phyloP scores from a whole-genome alignment of 768 basidiomycete genomes.

The Royoungia palumana region DNA sequence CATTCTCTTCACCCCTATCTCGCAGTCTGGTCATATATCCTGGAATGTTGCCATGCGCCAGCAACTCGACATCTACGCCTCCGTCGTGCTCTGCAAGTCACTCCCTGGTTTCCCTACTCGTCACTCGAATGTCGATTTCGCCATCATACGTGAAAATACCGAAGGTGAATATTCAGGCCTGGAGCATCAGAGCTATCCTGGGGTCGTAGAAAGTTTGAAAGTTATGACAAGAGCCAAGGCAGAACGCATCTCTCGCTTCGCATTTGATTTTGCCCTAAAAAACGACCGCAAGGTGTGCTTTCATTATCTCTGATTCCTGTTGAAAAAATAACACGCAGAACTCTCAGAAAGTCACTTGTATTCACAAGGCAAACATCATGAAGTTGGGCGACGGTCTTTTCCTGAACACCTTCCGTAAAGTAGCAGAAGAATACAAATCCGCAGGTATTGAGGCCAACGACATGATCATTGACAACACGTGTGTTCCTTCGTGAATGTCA shows the following conservation, averaged over 20 bases:
- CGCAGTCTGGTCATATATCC: conserved; percentile 93
- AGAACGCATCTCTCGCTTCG: conserved; percentile 94
- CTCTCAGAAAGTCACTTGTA: conserved; percentile 93
- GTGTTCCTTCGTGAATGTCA: conserved; percentile 20
- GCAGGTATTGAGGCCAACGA: conserved; percentile 90
- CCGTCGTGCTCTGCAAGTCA: conserved; percentile 97
- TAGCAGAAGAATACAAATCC: conserved; percentile 95
- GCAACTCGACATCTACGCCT: conserved; percentile 98
- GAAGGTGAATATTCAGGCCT: conserved; percentile 99
- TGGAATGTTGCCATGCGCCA: conserved; percentile 99
- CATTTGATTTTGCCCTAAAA: conserved; percentile 98
- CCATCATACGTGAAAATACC: conserved; percentile 99
- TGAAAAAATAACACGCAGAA: neutral
- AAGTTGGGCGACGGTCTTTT: conserved; percentile 99
- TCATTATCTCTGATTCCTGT: neutral
- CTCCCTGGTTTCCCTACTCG: conserved; percentile 94
- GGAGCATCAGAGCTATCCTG: conserved; percentile 97
- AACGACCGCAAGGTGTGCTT: conserved; percentile 87
- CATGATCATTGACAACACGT: conserved; percentile 99
- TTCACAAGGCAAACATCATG: conserved; percentile 99
- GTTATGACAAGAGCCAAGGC: conserved; percentile 94
- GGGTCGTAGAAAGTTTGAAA: conserved; percentile 97
- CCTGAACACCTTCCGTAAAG: conserved; percentile 94
- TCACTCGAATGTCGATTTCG: conserved; percentile 96
- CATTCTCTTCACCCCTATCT: conserved; percentile 97